phyloP scores from a whole-genome alignment of 371 early-diverging fungal species.

The Conidiobolus coronatus region DNA sequence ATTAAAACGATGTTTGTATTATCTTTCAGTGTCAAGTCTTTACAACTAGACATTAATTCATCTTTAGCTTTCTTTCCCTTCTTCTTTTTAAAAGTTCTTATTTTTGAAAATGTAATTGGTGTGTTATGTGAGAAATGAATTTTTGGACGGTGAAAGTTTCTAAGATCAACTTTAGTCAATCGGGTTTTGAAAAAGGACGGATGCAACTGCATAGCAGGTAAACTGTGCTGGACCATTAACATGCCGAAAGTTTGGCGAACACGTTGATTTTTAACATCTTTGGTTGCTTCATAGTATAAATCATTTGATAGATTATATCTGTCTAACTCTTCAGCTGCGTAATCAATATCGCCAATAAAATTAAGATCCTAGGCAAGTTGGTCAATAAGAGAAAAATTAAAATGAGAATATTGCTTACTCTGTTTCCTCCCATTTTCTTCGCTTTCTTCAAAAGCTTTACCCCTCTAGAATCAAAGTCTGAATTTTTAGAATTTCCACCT shows the following conservation, averaged over 20 bases:
- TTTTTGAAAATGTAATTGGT: conserved; percentile 38
- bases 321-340: conserved; percentile 25
- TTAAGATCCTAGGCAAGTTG: conserved; percentile 11
- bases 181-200: conserved; percentile 73
- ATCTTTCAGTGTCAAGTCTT: conserved; percentile 84
- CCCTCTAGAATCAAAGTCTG: neutral
- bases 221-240: conserved; percentile 75
- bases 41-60: conserved; percentile 59
- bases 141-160: conserved; percentile 86
- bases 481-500: neutral
- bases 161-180: conserved; percentile 65
- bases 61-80: conserved; percentile 45
- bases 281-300: conserved; percentile 62
- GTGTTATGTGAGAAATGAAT: conserved; percentile 31
- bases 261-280: conserved; percentile 42
- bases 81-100: conserved; percentile 49
- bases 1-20: conserved; percentile 61
- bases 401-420: conserved; percentile 8
- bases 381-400: conserved; percentile 10
- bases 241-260: conserved; percentile 81
- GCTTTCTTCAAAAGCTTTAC: neutral
- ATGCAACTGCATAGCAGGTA: conserved; percentile 80
- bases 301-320: conserved; percentile 93
- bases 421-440: conserved; percentile 8
- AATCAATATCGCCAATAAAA: conserved; percentile 19